Evolutionary conservation across 2,329 filamentous ascomycete species (phyloP).

Genomic region (Myriosclerotinia scirpicola): DNA sequence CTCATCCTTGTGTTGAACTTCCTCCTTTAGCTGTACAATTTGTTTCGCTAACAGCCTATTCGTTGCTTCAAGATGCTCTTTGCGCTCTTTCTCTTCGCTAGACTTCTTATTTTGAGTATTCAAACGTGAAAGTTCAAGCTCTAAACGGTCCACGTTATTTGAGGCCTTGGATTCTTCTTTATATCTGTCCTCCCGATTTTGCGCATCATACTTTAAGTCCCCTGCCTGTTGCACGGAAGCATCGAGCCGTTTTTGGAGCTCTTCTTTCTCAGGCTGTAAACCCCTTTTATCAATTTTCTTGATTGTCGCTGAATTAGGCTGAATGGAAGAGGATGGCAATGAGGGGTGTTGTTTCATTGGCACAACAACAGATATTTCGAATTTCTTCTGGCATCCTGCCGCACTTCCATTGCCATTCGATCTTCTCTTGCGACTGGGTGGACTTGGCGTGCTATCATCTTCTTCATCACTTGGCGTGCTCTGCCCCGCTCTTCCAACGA

Average conservation of each 20-base stretch:
- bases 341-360: not conserved
- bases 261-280: not conserved
- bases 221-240: not conserved
- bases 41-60: not conserved
- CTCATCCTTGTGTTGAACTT: not conserved
- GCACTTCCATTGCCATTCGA: not conserved
- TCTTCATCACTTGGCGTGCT: not conserved
- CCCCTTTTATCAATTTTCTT: not conserved
- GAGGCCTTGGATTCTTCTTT: not conserved
- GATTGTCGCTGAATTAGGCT: not conserved
- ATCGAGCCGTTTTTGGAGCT: not conserved
- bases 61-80: not conserved
- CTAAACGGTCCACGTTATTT: not conserved
- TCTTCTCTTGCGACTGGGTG: not conserved
- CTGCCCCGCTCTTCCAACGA: no score
- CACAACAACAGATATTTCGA: not conserved
- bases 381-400: not conserved
- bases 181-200: not conserved
- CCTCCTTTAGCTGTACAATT: not conserved
- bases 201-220: not conserved
- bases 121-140: not conserved
- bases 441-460: not conserved
- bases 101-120: not conserved
- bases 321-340: not conserved
- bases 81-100: rapidly evolving